phyloP scores from a whole-genome alignment of 2,329 filamentous ascomycete species.

The Curvularia lunata region DNA sequence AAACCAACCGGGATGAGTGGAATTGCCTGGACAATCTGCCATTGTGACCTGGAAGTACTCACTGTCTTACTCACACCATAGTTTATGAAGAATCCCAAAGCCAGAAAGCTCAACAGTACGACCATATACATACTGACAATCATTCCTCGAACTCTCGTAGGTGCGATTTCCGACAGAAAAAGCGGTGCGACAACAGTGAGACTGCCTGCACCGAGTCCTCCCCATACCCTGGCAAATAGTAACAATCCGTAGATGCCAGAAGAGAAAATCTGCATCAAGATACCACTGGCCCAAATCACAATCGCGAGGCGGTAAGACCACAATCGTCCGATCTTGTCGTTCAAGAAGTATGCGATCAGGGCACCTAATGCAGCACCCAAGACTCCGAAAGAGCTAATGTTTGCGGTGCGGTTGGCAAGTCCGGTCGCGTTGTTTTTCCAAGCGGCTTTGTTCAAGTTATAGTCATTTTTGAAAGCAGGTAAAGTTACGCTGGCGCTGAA shows the following conservation, averaged over 20 bases:
- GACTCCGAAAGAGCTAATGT: too few species aligned
- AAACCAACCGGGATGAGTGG: not conserved
- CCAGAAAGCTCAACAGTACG: not conserved
- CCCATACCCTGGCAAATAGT: not conserved
- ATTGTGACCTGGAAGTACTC: not conserved
- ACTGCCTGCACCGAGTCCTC: not conserved
- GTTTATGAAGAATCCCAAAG: not conserved
- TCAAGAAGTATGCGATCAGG: too few species aligned
- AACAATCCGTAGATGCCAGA: not conserved
- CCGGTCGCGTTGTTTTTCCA: not conserved
- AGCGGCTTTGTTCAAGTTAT: not conserved
- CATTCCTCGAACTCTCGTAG: not conserved
- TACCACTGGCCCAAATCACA: not conserved
- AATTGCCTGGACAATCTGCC: not conserved
- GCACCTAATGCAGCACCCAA: too few species aligned
- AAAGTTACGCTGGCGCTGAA: not conserved
- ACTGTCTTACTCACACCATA: not conserved
- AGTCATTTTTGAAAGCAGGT: not conserved
- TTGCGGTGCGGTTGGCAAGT: not conserved
- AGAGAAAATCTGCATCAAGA: not conserved
- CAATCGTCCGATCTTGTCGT: not conserved
- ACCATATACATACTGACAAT: not conserved
- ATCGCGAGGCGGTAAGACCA: not conserved
- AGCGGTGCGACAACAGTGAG: not conserved
- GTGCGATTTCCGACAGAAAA: not conserved